Base-by-base conservation (phyloP, 306 rosid species). In the Medicago arabica region DNA sequence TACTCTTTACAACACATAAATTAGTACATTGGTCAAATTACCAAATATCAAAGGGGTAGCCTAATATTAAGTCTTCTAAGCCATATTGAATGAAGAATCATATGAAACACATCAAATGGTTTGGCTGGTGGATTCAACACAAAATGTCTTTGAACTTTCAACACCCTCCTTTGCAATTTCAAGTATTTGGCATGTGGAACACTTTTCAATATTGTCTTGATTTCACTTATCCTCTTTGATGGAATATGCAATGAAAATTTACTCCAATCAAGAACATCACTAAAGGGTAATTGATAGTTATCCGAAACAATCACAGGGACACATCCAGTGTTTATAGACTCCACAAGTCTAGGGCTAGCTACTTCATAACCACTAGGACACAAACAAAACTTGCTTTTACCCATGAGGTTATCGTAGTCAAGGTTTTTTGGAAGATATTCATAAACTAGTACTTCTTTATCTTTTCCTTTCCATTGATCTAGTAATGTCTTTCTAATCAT, bases 291-390 rank as follows among this genome's bases (percentile, higher is more conserved):
- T 1, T 80, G 60, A 46, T 87, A 92, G 38, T 72, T 2, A 54
- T 92, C 92, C 0, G 92, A 88, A 8, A 92, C 80, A 21, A 92
- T 82, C 7, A 92, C 93, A 0, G 97, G 97, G 0, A 92, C 91
- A 60, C 96, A 92, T 0, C 92, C 96, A 4, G 83, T 28, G 8
- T 71, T 74, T 31, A 88, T 89, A 2, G 97, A 80, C 19, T 86
- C 87, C 31, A 87, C 96, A 4, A 92, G 6, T 47, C 97, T 87
- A 1, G 97, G 91, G 68, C 97, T 92, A 0, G 97, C 97, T 12
- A 92, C 97, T 75, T 92, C 96, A 36, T 74, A 88, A 0, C 97
- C 97, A 79, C 97, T 92, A 1, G 96, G 96, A 73, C 96, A 90
- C 78, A 92, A 63, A 38, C 97, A 90, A 50, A 85, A 92, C 82